Evolutionary conservation across 176 grass and related monocot genomes (phyloP).

Genomic region (Paspalum notatum): DNA sequence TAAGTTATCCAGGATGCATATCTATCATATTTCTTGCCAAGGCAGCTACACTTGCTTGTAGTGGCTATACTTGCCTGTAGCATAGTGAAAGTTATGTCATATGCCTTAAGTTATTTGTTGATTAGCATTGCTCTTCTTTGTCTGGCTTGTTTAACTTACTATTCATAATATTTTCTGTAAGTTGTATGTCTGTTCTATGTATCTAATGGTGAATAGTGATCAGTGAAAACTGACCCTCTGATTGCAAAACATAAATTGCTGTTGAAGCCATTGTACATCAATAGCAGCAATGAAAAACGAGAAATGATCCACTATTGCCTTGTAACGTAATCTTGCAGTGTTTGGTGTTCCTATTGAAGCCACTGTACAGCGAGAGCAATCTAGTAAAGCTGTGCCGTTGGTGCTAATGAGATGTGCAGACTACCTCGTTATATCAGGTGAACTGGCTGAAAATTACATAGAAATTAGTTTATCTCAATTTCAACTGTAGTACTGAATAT

Average conservation of each 20-base stretch:
- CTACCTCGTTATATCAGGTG: slow-evolving; percentile 90
- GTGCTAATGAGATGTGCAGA: slow-evolving; percentile 86
- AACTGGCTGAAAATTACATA: slow-evolving; percentile 32
- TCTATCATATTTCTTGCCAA: slow-evolving; percentile 9
- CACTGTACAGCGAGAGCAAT: slow-evolving; percentile 74
- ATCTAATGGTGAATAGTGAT: background rate
- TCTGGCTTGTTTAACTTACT: slow-evolving; percentile 24
- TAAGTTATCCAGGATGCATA: slow-evolving; percentile 13
- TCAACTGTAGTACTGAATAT: slow-evolving; percentile 23
- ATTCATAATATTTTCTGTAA: background rate
- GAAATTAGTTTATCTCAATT: slow-evolving; percentile 12
- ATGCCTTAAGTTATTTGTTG: slow-evolving; percentile 10
- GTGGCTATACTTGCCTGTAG: background rate
- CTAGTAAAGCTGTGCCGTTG: slow-evolving; percentile 74
- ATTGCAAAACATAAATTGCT: slow-evolving; percentile 15
- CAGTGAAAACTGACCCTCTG: slow-evolving; percentile 9
- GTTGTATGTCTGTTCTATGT: slow-evolving; percentile 15
- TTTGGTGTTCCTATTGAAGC: slow-evolving; percentile 90
- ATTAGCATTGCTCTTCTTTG: slow-evolving; percentile 5
- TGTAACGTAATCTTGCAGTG: slow-evolving; percentile 54
- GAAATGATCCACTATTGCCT: slow-evolving; percentile 21
- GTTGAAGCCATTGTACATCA: background rate
- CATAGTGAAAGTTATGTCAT: slow-evolving; percentile 15
- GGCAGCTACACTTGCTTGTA: slow-evolving; percentile 6
- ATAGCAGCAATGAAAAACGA: background rate